These are phyloP conservation scores for Diaporthe citriasiana DNA, from an alignment of 2,329 filamentous ascomycete genomes.

Conservation along the genomic window DNA sequence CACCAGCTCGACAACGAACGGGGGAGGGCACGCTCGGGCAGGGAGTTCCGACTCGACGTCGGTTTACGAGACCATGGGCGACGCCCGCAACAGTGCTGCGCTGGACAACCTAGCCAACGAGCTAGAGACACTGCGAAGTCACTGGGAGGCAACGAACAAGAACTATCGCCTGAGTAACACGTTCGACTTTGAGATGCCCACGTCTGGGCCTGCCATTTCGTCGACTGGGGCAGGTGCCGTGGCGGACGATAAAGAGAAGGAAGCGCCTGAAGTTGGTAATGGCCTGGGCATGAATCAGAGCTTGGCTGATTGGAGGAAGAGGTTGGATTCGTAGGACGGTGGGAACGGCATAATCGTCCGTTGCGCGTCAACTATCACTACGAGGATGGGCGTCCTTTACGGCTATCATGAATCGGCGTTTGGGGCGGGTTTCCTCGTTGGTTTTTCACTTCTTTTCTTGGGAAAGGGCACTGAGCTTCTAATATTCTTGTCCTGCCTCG, in stretches of 20 bases:
- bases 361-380: background rate
- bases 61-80: conserved; percentile 69
- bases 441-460: conserved; percentile 25
- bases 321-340: conserved; percentile 72
- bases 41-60: conserved; percentile 74
- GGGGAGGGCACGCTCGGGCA: conserved; percentile 63
- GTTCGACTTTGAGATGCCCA: conserved; percentile 81
- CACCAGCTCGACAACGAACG: conserved; percentile 54
- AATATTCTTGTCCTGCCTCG: conserved; percentile 37
- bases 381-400: conserved; percentile 14
- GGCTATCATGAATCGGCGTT: conserved; percentile 41
- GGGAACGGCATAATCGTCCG: conserved; percentile 33
- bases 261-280: conserved; percentile 32
- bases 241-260: conserved; percentile 56
- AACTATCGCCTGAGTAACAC: conserved; percentile 92
- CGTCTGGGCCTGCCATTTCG: conserved; percentile 35
- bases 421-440: conserved; percentile 2
- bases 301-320: conserved; percentile 84
- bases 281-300: conserved; percentile 75
- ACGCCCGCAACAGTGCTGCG: conserved; percentile 73
- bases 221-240: conserved; percentile 44
- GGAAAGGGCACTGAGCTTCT: conserved; percentile 31
- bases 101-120: conserved; percentile 93
- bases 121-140: conserved; percentile 87
- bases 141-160: conserved; percentile 97